Evolutionary conservation across 179 eudicot species (phyloP).

Genomic region (Silene vulgaris): DNA sequence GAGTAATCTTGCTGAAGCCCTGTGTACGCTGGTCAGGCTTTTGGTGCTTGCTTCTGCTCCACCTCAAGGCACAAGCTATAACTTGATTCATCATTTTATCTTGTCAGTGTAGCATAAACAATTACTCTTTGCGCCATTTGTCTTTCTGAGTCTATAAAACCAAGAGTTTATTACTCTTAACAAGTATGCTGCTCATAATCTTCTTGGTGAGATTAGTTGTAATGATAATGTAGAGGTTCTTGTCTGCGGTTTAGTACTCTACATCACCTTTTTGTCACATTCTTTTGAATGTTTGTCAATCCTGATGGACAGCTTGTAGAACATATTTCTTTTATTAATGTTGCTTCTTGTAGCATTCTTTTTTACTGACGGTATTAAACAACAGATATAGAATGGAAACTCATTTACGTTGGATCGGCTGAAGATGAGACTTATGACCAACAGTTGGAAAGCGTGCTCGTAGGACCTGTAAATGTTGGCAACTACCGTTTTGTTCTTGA

Average conservation of each 20-base stretch:
- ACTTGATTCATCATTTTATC: too few relatives aligned
- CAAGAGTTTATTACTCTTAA: too few relatives aligned
- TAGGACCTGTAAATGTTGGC: slow-evolving; percentile 86
- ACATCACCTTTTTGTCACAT: not conserved
- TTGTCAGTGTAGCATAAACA: too few relatives aligned
- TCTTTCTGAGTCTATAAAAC: too few relatives aligned
- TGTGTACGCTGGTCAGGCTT: too few relatives aligned
- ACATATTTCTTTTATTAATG: not conserved
- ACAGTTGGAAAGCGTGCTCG: slow-evolving; percentile 80
- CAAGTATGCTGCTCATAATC: too few relatives aligned
- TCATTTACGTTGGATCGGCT: slow-evolving; percentile 84
- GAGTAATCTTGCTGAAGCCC: too few relatives aligned
- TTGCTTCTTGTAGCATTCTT: not conserved
- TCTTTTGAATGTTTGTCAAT: not conserved
- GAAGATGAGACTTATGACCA: slow-evolving; percentile 96
- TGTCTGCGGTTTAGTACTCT: not conserved
- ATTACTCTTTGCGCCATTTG: not conserved
- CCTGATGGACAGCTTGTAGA: not conserved
- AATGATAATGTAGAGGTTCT: not conserved
- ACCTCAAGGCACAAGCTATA: too few relatives aligned
- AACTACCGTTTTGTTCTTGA: slow-evolving; percentile 88
- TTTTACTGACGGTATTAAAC: slow-evolving; percentile 1
- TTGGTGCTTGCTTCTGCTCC: too few relatives aligned
- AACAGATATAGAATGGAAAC: slow-evolving; percentile 90
- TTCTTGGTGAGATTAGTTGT: not conserved